phyloP scores from a whole-genome alignment of 495 filamentous ascomycete genomes.

The Penicillium alfredii region DNA sequence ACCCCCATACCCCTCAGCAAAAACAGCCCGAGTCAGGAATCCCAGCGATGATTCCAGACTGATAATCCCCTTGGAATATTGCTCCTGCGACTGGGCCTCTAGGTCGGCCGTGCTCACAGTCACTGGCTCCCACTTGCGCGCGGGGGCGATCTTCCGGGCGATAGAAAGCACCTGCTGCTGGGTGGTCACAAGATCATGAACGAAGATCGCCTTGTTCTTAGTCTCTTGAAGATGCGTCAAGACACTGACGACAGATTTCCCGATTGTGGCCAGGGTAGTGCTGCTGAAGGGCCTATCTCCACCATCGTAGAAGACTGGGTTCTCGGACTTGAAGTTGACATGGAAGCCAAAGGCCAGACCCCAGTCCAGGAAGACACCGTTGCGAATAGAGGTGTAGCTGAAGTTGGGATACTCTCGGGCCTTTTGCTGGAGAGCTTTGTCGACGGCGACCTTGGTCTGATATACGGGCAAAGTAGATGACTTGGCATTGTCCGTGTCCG shows the following conservation, averaged over 20 bases:
- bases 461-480: constrained; percentile 35
- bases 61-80: background rate
- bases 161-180: constrained; percentile 48
- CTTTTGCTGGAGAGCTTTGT: constrained; percentile 45
- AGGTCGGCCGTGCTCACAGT: constrained; percentile 7
- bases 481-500: constrained; percentile 38
- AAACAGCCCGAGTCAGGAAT: constrained; percentile 5
- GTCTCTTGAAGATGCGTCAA: constrained; percentile 48
- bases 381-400: constrained; percentile 48
- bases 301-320: constrained; percentile 44
- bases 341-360: constrained; percentile 33
- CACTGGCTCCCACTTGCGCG: constrained; percentile 3
- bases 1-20: constrained; percentile 11
- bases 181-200: constrained; percentile 45
- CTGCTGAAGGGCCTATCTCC: constrained; percentile 45
- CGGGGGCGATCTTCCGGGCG: constrained; percentile 4
- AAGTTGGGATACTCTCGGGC: constrained; percentile 27
- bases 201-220: constrained; percentile 45
- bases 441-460: constrained; percentile 40
- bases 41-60: constrained; percentile 4
- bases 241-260: constrained; percentile 41
- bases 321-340: constrained; percentile 39
- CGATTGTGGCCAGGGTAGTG: constrained; percentile 44
- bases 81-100: background rate
- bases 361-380: constrained; percentile 49